Evolutionary conservation across 108 stramenopile species (phyloP).

Genomic region (Mayamaea pseudoterrestris): DNA sequence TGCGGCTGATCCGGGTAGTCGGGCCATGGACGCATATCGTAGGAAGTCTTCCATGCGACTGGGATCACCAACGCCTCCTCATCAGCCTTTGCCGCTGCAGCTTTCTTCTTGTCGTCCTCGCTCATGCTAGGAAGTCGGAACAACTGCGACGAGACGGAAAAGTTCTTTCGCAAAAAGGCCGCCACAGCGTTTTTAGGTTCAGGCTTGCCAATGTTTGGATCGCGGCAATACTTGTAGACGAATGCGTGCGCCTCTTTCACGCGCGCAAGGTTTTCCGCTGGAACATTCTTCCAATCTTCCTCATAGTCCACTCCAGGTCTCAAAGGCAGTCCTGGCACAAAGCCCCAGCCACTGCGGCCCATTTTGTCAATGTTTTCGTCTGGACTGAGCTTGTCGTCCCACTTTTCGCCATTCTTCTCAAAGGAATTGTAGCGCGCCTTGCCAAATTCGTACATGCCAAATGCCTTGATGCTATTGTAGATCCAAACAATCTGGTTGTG

Average conservation of each 20-base stretch:
- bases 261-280: constrained; percentile 33
- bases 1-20: constrained; percentile 41
- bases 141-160: background rate
- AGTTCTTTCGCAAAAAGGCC: background rate
- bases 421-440: constrained; percentile 53
- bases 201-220: background rate
- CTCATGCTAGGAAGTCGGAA: no score
- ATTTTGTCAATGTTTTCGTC: constrained; percentile 54
- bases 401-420: constrained; percentile 33
- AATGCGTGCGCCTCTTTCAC: constrained; percentile 52
- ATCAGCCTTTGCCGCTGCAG: background rate
- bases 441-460: constrained; percentile 66
- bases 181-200: background rate
- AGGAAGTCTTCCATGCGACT: constrained; percentile 49
- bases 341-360: constrained; percentile 27
- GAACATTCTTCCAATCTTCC: constrained; percentile 37
- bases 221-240: constrained; percentile 37
- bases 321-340: constrained; percentile 41
- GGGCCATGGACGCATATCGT: constrained; percentile 71
- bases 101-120: background rate
- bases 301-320: constrained; percentile 41
- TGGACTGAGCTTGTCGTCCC: constrained; percentile 30
- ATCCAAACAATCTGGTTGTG: constrained; percentile 66
- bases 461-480: constrained; percentile 61
- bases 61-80: background rate